Conservation (phyloP, 208 protist genomes). For the Phytomonas francai region DNA sequence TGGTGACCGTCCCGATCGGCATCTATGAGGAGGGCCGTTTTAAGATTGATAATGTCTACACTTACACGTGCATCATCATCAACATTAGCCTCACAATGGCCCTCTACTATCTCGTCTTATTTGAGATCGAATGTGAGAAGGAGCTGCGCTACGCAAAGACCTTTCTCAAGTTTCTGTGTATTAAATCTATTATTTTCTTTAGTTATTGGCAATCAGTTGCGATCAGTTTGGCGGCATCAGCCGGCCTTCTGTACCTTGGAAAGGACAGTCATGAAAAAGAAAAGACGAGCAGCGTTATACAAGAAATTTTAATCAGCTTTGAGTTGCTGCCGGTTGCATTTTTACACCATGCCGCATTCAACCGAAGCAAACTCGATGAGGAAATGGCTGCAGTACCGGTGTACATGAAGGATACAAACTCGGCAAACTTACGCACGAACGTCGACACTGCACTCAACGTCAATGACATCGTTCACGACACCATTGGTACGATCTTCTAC, state of each 20-base stretch:
- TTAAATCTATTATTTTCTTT: conserved; percentile 89
- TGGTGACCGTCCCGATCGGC: conserved; percentile 51
- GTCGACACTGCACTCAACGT: conserved; percentile 66
- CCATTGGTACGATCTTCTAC: conserved; percentile 80
- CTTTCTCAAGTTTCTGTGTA: conserved; percentile 81
- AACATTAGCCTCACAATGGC: conserved; percentile 76
- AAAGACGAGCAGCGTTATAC: conserved; percentile 39
- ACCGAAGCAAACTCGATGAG: conserved; percentile 56
- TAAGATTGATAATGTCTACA: conserved; percentile 56
- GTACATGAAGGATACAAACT: conserved; percentile 73
- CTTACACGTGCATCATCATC: conserved; percentile 74
- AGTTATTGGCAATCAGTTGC: conserved; percentile 81
- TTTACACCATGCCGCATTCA: conserved; percentile 72
- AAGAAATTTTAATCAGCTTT: conserved; percentile 84
- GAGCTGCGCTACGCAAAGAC: conserved; percentile 80
- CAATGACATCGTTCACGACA: conserved; percentile 78
- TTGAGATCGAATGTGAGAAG: conserved; percentile 72
- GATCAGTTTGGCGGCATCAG: conserved; percentile 39
- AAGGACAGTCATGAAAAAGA: conserved; percentile 27
- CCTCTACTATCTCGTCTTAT: conserved; percentile 85
- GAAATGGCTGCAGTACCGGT: conserved; percentile 73
- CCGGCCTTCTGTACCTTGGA: conserved; percentile 46
- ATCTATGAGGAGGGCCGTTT: conserved; percentile 71
- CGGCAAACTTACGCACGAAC: conserved; percentile 49
- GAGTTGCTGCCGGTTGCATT: conserved; percentile 78